Evolutionary conservation across 116 monocot genomes (phyloP), one percentile per base, ranked within the genome.

Genomic region (Papilionanthe hybrid): DNA sequence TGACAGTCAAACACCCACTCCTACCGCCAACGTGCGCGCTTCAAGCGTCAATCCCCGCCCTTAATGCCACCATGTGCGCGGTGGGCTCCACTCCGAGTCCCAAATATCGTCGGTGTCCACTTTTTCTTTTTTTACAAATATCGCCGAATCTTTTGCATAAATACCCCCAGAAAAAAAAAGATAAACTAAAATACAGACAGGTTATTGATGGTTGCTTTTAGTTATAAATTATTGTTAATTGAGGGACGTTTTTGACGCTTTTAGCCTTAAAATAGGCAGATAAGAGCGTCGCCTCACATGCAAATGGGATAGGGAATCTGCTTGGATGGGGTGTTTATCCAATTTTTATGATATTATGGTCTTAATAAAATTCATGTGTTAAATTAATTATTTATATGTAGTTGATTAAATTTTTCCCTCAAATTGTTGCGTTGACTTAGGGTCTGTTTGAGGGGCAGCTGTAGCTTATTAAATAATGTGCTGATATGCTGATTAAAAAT

Each of bases 31-130:
- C 25, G 65, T 30, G 69, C 69, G 4, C 75, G 32, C 25, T 25
- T 69, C 69, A 32, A 30, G 75, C 75, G 76, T 75, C 76, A 81
- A 81, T 81, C 81, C 22, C 65, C 32, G n/a, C 66, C 60, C 75
- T 75, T 66, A 66, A 76, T 67, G 75, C 43, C 13, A 42, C 75
- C 60, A 76, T 75, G 81, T 75, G 81, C 29, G 15, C 27, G 43
- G 23, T 6, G 60, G 75, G 32, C 10, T n/a, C 71, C 79, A 25
- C n/a, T 3, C 43, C 9, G 3, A 30, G 79, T 28, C 43, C 13
- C 27, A 42, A 23, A 27, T 18, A 22, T 47, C 18, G 53, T 19
- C 15, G 37, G 55, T 53, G 19, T 1, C 72, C 56, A 56, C 28
- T 48, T 60, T 53, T 50, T 72, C 11, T 0, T 53, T 50, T 72